Evolutionary conservation across 106 monocot species (phyloP).

Genomic region (Dioscorea zingiberensis): DNA sequence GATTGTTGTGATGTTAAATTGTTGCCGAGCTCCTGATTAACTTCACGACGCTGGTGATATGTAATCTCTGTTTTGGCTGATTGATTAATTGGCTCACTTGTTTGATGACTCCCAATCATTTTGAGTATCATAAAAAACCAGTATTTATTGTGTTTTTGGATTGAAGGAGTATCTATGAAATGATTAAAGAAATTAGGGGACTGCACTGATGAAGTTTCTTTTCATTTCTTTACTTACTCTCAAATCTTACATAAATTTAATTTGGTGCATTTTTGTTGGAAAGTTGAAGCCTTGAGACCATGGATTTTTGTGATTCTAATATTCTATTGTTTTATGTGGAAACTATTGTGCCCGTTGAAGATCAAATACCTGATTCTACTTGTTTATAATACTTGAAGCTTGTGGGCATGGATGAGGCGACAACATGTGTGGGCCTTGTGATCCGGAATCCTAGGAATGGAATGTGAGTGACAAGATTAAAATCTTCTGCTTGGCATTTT

Average conservation of each 20-base stretch:
- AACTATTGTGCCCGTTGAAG: background rate
- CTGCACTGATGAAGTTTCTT: background rate
- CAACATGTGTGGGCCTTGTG: constrained; percentile 85
- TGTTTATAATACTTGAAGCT: constrained; percentile 25
- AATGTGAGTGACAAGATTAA: constrained; percentile 38
- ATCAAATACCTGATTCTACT: background rate
- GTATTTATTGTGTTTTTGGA: background rate
- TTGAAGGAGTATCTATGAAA: no score
- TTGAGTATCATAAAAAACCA: background rate
- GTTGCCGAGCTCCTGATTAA: no score
- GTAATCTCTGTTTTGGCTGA: no score
- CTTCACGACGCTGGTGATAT: no score
- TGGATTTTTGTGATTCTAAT: background rate
- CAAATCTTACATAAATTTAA: background rate
- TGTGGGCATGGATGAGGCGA: constrained; percentile 90
- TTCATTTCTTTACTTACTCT: background rate
- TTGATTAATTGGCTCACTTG: background rate
- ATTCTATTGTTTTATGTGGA: background rate
- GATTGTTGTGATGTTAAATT: background rate
- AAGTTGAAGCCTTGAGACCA: background rate
- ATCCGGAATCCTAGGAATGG: constrained; percentile 72
- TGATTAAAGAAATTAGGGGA: background rate
- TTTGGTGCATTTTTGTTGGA: background rate
- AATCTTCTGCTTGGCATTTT: background rate
- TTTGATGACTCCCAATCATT: background rate